These are phyloP conservation scores for Margaritispora aquatica DNA, from an alignment of 495 filamentous ascomycete genomes.

Conservation along the genomic window DNA sequence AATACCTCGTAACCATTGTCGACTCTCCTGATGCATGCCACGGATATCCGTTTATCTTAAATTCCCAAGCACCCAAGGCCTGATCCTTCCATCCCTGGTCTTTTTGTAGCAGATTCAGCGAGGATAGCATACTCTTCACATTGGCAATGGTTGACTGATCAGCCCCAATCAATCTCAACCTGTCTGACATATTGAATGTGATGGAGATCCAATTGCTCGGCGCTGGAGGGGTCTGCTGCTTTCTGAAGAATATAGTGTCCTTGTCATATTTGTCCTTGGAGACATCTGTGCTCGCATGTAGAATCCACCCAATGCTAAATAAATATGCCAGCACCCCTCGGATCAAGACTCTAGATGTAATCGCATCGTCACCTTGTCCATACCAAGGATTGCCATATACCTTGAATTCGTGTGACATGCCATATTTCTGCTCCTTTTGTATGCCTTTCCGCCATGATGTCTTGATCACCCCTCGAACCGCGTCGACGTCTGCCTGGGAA, in stretches of 20 bases:
- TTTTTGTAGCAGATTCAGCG: conserved; percentile 5
- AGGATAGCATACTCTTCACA: background rate
- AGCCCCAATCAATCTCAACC: conserved; percentile 16
- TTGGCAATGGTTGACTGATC: background rate
- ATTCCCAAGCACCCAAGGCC: conserved; percentile 13
- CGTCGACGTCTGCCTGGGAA: conserved; percentile 6
- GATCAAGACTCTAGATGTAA: conserved; percentile 8
- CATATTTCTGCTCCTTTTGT: conserved; percentile 9
- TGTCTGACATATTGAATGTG: conserved; percentile 10
- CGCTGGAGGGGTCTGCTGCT: conserved; percentile 11
- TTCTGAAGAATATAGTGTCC: conserved; percentile 16
- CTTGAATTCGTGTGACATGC: conserved; percentile 14
- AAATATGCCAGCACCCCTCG: conserved; percentile 14
- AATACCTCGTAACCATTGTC: conserved; percentile 9
- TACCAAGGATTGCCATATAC: conserved; percentile 13
- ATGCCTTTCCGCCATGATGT: conserved; percentile 7
- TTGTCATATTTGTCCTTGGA: conserved; percentile 12
- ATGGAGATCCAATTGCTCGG: conserved; percentile 16
- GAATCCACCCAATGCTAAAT: conserved; percentile 15
- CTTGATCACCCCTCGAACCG: background rate
- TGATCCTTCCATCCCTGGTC: conserved; percentile 17
- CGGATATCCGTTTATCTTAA: conserved; percentile 15
- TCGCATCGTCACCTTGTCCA: conserved; percentile 10
- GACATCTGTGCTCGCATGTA: conserved; percentile 14
- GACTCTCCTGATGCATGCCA: conserved; percentile 12